Conservation (phyloP, 306 rosid species). For the Ceratonia siliqua region DNA sequence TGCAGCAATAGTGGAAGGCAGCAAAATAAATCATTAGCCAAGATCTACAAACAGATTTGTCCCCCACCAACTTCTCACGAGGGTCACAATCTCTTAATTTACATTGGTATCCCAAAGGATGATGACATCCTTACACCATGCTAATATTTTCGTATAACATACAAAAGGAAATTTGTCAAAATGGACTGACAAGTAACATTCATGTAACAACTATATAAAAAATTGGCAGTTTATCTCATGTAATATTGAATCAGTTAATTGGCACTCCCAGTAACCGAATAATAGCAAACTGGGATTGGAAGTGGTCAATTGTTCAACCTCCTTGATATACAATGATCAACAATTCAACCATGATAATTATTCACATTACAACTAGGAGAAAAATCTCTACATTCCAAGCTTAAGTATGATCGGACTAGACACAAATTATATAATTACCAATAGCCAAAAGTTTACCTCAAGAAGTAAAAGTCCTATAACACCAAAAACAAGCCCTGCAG, state of each 20-base stretch:
- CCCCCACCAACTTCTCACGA: not conserved
- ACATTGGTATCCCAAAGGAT: not conserved
- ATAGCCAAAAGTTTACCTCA: conserved; percentile 59
- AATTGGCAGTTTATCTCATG: not conserved
- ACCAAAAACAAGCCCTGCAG: conserved; percentile 85
- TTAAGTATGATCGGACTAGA: not conserved
- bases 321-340: not conserved
- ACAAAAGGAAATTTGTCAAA: not conserved
- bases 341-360: not conserved
- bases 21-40: not conserved
- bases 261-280: not conserved
- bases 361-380: not conserved
- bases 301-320: not conserved
- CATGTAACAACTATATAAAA: not conserved
- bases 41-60: not conserved
- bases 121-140: not conserved
- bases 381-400: not conserved
- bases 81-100: not conserved
- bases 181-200: not conserved
- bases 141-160: not conserved
- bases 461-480: conserved; percentile 84
- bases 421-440: not conserved
- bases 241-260: not conserved
- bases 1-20: not conserved
- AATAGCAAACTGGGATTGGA: too few relatives aligned